A percentile compares a stretch with the other conserved stretches of the same genome.
phyloP scores from a whole-genome alignment of 2,329 filamentous ascomycete genomes.

The Trichoderma endophyticum region DNA sequence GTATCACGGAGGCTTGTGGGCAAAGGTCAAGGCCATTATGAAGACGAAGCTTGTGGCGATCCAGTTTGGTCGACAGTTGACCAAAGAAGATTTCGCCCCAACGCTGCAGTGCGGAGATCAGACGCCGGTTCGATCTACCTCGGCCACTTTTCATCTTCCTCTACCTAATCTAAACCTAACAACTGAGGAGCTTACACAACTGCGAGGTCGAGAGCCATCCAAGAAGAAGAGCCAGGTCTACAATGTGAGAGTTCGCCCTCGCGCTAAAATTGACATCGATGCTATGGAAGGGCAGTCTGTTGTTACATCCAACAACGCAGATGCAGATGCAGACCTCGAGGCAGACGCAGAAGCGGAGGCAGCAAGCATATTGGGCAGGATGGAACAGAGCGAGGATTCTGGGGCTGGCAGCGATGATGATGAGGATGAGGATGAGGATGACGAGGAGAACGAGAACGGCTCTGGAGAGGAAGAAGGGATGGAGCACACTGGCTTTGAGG shows the following conservation, averaged over 20 bases:
- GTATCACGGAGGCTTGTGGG: slow-evolving; percentile 77
- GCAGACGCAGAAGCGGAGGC: slow-evolving; percentile 1
- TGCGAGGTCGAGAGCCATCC: slow-evolving; percentile 35
- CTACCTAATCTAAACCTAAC: slow-evolving; percentile 36
- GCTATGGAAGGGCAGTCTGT: slow-evolving; percentile 18
- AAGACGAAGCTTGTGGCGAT: slow-evolving; percentile 76
- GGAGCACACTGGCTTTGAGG: not conserved
- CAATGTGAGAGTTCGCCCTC: slow-evolving; percentile 30
- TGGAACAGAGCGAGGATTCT: slow-evolving; percentile 14
- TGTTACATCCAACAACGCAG: slow-evolving; percentile 24
- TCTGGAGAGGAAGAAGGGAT: slow-evolving; percentile 18
- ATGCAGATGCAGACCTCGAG: not conserved
- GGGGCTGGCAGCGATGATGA: slow-evolving; percentile 19
- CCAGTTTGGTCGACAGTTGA: slow-evolving; percentile 52
- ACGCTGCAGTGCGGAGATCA: slow-evolving; percentile 35
- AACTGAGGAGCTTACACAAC: slow-evolving; percentile 34
- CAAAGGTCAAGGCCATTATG: slow-evolving; percentile 83
- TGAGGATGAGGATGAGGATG: slow-evolving; percentile 24
- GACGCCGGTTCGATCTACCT: slow-evolving; percentile 32
- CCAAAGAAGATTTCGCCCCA: slow-evolving; percentile 35
- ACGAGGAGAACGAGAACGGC: slow-evolving; percentile 25
- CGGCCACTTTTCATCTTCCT: slow-evolving; percentile 33
- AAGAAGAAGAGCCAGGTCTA: slow-evolving; percentile 39
- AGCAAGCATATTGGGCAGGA: slow-evolving; percentile 7
- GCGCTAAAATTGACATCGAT: not conserved